Evolutionary conservation across 768 basidiomycete genomes (phyloP).

Genomic region (Psilocybe subaeruginosa): DNA sequence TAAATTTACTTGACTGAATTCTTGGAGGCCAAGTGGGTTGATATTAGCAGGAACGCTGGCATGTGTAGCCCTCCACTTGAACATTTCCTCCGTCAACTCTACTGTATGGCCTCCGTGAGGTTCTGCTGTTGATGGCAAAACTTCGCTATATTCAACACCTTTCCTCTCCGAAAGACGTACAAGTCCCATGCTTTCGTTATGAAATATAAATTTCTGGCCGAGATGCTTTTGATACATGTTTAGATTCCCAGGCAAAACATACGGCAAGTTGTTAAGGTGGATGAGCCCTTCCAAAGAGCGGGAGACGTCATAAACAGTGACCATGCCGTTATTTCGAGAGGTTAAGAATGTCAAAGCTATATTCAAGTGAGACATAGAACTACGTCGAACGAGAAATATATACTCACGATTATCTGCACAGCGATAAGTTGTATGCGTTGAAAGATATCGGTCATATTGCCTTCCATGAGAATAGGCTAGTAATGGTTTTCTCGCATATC

Average conservation of each 20-base stretch:
- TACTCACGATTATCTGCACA: slow-evolving; percentile 32
- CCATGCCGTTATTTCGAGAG: slow-evolving; percentile 59
- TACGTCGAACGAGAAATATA: slow-evolving; percentile 5
- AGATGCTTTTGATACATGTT: slow-evolving; percentile 25
- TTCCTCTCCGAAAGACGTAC: slow-evolving; percentile 54
- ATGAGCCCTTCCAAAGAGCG: slow-evolving; percentile 41
- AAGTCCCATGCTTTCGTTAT: slow-evolving; percentile 31
- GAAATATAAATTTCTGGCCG: slow-evolving; percentile 40
- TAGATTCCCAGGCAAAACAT: slow-evolving; percentile 37
- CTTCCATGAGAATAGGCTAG: slow-evolving; percentile 65
- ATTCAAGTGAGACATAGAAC: neutral
- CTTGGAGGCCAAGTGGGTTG: slow-evolving; percentile 48
- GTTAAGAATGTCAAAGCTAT: slow-evolving; percentile 61
- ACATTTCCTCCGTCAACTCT: slow-evolving; percentile 43
- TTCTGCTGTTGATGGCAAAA: slow-evolving; percentile 26
- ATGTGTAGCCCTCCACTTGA: slow-evolving; percentile 33
- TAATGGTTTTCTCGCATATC: slow-evolving; percentile 59
- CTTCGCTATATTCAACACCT: slow-evolving; percentile 44
- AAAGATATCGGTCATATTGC: slow-evolving; percentile 60
- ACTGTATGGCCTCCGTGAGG: slow-evolving; percentile 23
- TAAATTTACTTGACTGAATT: slow-evolving; percentile 51
- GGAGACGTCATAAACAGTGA: slow-evolving; percentile 68
- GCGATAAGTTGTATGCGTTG: slow-evolving; percentile 39
- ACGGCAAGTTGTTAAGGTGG: slow-evolving; percentile 48
- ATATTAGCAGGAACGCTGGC: slow-evolving; percentile 33